These are phyloP conservation scores for Neoascochyta sp. DNA, from an alignment of 2,329 filamentous ascomycete species.

Conservation along the genomic window DNA sequence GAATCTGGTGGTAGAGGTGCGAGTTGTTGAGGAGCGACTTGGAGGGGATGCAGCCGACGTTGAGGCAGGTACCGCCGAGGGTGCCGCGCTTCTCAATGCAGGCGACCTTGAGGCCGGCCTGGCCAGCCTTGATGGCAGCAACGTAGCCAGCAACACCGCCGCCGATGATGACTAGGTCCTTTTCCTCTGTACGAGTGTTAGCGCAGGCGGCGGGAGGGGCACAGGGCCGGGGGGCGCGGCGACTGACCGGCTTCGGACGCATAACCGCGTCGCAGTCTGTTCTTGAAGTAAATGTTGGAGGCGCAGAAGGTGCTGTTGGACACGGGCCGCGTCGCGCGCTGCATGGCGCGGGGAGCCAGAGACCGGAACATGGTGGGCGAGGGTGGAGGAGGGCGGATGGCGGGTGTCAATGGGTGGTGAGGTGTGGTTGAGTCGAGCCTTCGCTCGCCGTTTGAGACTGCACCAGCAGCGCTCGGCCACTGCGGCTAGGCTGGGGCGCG, in stretches of 20 bases:
- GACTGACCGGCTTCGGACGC: slow-evolving; percentile 52
- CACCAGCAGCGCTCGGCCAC: too few relatives aligned
- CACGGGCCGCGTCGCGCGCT: slow-evolving; percentile 41
- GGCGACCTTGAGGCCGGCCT: slow-evolving; percentile 93
- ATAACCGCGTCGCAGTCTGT: slow-evolving; percentile 53
- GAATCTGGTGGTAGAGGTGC: slow-evolving; percentile 93
- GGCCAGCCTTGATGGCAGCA: slow-evolving; percentile 96
- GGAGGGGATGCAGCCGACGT: slow-evolving; percentile 98
- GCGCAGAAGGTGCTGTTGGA: slow-evolving; percentile 40
- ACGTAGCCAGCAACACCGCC: slow-evolving; percentile 98
- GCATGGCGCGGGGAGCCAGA: slow-evolving; percentile 49
- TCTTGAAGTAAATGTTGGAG: slow-evolving; percentile 47
- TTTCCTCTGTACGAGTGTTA: slow-evolving; percentile 65
- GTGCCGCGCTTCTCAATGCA: slow-evolving; percentile 98
- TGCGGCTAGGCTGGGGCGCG: too few relatives aligned
- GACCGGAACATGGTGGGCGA: slow-evolving; percentile 50
- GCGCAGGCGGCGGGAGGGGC: too few relatives aligned
- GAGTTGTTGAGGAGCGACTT: slow-evolving; percentile 99
- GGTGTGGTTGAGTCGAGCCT: slow-evolving; percentile 34
- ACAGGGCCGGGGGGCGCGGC: slow-evolving; percentile 17
- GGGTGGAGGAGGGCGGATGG: slow-evolving; percentile 20
- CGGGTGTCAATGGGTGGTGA: slow-evolving; percentile 37
- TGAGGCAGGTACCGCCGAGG: slow-evolving; percentile 94
- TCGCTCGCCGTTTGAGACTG: slow-evolving; percentile 12
- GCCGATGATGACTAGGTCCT: slow-evolving; percentile 95